These are phyloP conservation scores for Gliomastix tumulicola DNA, from an alignment of 2,329 filamentous ascomycete genomes.

Conservation along the genomic window DNA sequence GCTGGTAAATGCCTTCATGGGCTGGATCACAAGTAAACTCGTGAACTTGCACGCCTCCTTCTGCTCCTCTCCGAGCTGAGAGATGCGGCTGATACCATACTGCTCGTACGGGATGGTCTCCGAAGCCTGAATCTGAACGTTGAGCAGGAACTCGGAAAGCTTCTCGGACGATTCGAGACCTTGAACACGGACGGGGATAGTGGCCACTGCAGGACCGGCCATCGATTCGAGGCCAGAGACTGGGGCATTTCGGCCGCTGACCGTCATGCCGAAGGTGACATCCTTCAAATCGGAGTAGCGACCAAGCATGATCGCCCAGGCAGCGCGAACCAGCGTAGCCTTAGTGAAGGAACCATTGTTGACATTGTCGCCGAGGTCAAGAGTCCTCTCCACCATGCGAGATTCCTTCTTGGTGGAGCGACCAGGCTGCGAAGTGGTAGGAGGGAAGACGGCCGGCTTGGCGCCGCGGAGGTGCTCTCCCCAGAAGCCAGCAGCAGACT, in stretches of 20 bases:
- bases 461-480: background rate
- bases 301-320: slow-evolving; percentile 3
- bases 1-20: background rate
- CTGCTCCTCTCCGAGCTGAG: slow-evolving; percentile 4
- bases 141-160: slow-evolving; percentile 6
- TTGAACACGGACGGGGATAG: slow-evolving; percentile 7
- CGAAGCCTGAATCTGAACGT: slow-evolving; percentile 4
- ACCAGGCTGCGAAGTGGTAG: too few relatives aligned
- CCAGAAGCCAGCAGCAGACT: background rate
- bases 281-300: slow-evolving; percentile 24
- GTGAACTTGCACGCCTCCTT: slow-evolving; percentile 8
- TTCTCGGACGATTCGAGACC: slow-evolving; percentile 3
- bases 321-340: slow-evolving; percentile 8
- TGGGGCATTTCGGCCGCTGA: slow-evolving; percentile 10
- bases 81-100: slow-evolving; percentile 11
- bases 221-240: slow-evolving; percentile 6
- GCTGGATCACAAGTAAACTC: slow-evolving; percentile 8
- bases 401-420: background rate
- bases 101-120: slow-evolving; percentile 9
- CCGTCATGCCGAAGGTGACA: slow-evolving; percentile 10
- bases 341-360: slow-evolving; percentile 2
- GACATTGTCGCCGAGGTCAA: background rate
- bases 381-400: background rate
- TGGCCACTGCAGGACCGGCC: slow-evolving; percentile 8
- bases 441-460: slow-evolving; percentile 3